Evolutionary conservation across 2,329 filamentous ascomycete genomes (phyloP), one percentile per base, ranked within the genome.

Genomic region (Colletotrichum noveboracense): DNA sequence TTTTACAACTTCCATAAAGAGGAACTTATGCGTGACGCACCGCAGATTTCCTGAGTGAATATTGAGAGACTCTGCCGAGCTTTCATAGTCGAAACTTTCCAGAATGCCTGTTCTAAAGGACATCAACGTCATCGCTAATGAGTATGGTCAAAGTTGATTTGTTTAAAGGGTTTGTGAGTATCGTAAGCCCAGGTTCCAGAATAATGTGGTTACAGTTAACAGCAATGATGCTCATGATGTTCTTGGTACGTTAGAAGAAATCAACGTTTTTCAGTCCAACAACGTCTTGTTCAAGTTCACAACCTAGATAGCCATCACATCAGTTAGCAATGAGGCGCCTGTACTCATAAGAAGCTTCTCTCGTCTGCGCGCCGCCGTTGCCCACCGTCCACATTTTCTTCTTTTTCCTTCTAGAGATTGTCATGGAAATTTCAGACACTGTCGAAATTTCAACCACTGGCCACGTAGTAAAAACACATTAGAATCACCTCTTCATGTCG

Each of bases 401-500:
- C 16, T 28, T 7, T 28, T 26, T 9, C 3, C 18, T 28, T 7
- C 21, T 2, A 16, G 1, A 18, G 13, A 18, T 26, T 58, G 7
- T 8, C 6, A 10, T 28, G 16, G 12, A 18, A 58, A 58, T 28
- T 3, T 0, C 6, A 24, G 12, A 1, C 7, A 26, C 21, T 24
- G 10, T 26, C 9, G 2, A 14, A 6, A 1, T 3, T 56, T 7
- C 21, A 26, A 26, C 6, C 0, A 26, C 7, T 8, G 8, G 2
- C 34, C 2, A 2, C 4, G 7, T 38, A 1, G 0, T 16, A 2
- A 18, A 38, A 38, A 16, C 7, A 38, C 34, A 38, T 38, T 38
- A 38, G 0, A 16, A 38, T 38, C 7, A 38, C 14, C 34, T 38
- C 14, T 38, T 18, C 34, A 38, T 38, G 34, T 8, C 34, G 1